Evolutionary conservation across 495 filamentous ascomycete species (phyloP), one percentile per base, ranked within the genome.

Genomic region (Penicillium riverlandense): DNA sequence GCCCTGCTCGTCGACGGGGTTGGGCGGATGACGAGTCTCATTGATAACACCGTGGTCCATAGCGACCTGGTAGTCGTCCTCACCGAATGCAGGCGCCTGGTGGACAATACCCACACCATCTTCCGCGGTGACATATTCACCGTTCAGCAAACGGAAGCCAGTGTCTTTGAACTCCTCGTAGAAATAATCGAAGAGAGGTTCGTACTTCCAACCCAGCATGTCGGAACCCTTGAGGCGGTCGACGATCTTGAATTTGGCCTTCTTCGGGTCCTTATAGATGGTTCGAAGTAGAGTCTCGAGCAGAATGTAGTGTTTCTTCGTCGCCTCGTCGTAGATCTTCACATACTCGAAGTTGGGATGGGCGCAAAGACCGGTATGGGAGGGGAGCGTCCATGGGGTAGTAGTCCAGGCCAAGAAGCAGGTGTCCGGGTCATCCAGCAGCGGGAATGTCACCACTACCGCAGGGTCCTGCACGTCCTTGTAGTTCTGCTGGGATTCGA

Each of bases 101-200:
- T 98, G 92, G 22, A 98, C 92, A 41, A 98, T 83, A 57, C 92
- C 92, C 16, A 90, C 89, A 79, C 92, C 92, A 56, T 86, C 89
- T 47, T 95, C 91, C 15, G 86, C 79, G 13, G 88, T 94, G 37
- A 97, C 94, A 62, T 98, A 97, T 2, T 72, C 79, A 29, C 87
- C 92, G 50, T 86, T 91, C 50, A 96, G 57, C 9, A 98, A 86
- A 41, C 74, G 78, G 76, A 95, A 97, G 9, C 83, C 90, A 45
- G 76, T 43, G 35, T 95, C 87, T 64, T 95, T 90, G 75, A 96
- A 97, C 34, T 95, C 77, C 13, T 95, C 88, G 46, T 86, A 86
- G 71, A 95, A 95, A 66, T 96, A 97, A 49, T 86, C 78, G 63
- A 97, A 98, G 1, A 90, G 76, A 8, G 94, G 94, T 57, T 88